phyloP scores from a whole-genome alignment of 768 basidiomycete species.

The Termitomyces titanicus region DNA sequence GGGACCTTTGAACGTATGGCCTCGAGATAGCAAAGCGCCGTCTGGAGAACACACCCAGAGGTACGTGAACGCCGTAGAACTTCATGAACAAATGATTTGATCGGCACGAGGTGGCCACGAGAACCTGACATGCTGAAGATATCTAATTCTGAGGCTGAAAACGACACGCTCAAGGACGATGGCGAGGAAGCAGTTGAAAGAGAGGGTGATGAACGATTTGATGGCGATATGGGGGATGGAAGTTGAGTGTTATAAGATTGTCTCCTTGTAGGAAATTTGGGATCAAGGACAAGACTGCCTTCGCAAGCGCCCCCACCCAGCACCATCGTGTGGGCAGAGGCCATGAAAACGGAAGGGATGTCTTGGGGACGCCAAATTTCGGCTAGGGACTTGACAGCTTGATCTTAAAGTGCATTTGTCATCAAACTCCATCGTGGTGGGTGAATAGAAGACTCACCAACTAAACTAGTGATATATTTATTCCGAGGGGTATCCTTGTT shows the following conservation, averaged over 20 bases:
- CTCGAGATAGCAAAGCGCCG: conserved; percentile 85
- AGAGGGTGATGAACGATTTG: conserved; percentile 29
- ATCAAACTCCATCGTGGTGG: conserved; percentile 6
- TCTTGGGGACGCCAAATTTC: conserved; percentile 82
- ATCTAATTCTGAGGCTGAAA: conserved; percentile 18
- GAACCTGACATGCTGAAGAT: conserved; percentile 15
- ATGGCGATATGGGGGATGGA: conserved; percentile 52
- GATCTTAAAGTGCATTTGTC: conserved; percentile 46
- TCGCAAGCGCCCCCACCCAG: conserved; percentile 17
- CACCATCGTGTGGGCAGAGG: conserved; percentile 28
- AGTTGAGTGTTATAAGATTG: conserved; percentile 37
- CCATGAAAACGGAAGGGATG: conserved; percentile 54
- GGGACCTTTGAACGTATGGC: conserved; percentile 73
- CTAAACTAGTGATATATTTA: conserved; percentile 64
- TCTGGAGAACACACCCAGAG: conserved; percentile 79
- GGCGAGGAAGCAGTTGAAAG: conserved; percentile 24
- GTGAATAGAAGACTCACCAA: conserved; percentile 50
- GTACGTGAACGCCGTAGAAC: conserved; percentile 85
- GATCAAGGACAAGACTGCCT: conserved; percentile 9
- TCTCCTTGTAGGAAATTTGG: conserved; percentile 9
- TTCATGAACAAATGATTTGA: conserved; percentile 83
- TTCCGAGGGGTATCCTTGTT: conserved; percentile 45
- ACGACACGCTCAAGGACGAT: conserved; percentile 12
- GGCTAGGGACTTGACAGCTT: conserved; percentile 72
- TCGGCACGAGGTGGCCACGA: conserved; percentile 46